Evolutionary conservation across 2,329 filamentous ascomycete genomes (phyloP).

Genomic region (Akanthomyces uredinophilus): DNA sequence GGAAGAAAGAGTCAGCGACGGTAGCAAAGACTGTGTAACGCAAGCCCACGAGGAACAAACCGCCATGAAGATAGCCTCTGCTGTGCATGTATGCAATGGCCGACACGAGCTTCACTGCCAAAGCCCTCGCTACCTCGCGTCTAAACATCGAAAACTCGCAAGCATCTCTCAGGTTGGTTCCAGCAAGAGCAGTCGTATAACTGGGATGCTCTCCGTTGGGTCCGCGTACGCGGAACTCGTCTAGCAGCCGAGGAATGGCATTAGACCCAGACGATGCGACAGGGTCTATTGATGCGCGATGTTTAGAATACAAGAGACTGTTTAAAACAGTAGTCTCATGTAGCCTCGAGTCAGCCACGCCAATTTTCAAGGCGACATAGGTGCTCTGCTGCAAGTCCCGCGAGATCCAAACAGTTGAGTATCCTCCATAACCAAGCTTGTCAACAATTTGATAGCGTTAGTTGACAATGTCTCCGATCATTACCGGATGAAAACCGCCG

Average conservation of each 20-base stretch:
- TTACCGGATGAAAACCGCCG: constrained; percentile 10
- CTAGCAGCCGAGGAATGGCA: not conserved
- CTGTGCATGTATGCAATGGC: constrained; percentile 24
- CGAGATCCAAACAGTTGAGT: constrained; percentile 37
- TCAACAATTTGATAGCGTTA: constrained; percentile 31
- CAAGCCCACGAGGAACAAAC: not conserved
- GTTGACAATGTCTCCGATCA: not conserved
- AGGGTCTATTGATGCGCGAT: not conserved
- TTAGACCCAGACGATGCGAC: not conserved
- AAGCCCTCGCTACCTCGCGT: constrained; percentile 18
- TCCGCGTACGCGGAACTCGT: not conserved
- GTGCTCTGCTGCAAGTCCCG: constrained; percentile 23
- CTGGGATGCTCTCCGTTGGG: not conserved
- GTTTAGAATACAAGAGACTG: not conserved
- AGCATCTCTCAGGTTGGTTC: not conserved
- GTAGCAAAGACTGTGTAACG: not conserved
- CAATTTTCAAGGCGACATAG: constrained; percentile 17
- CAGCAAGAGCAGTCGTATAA: not conserved
- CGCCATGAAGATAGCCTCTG: constrained; percentile 16
- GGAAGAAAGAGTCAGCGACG: not conserved
- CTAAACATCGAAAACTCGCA: not conserved
- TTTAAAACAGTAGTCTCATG: not conserved
- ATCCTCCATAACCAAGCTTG: constrained; percentile 35
- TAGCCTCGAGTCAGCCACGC: not conserved
- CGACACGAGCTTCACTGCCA: constrained; percentile 20